Conservation (phyloP, 768 basidiomycete genomes). For the Lactarius psammicola region DNA sequence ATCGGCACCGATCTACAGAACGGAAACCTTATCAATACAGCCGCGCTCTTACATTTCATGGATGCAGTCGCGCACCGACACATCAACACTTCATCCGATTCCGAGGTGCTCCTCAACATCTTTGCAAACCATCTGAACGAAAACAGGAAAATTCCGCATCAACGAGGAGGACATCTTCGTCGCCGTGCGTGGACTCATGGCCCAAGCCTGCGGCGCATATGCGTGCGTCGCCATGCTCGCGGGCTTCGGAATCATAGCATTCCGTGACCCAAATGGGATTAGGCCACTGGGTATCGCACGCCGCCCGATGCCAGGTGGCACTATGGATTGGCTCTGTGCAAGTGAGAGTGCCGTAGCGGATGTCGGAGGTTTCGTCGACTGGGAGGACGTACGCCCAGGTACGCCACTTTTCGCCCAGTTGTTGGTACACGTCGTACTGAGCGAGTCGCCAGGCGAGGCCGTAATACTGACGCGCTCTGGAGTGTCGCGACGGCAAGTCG, state of each 20-base stretch:
- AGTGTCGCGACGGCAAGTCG: conserved; percentile 73
- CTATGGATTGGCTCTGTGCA: conserved; percentile 85
- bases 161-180: conserved; percentile 99
- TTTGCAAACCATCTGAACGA: conserved; percentile 97
- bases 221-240: conserved; percentile 99
- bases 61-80: conserved; percentile 96
- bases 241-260: conserved; percentile 96
- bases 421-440: not conserved
- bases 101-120: conserved; percentile 94
- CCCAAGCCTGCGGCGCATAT: conserved; percentile 87
- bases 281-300: conserved; percentile 86
- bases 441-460: conserved; percentile 73
- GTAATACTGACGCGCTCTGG: conserved; percentile 87
- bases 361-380: conserved; percentile 85
- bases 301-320: conserved; percentile 53
- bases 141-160: conserved; percentile 98
- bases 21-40: conserved; percentile 95
- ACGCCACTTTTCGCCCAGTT: conserved; percentile 28
- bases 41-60: conserved; percentile 83
- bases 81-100: conserved; percentile 98
- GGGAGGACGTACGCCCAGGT: conserved; percentile 94
- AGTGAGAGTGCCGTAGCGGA: conserved; percentile 97
- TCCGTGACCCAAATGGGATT: conserved; percentile 97
- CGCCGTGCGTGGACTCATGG: conserved; percentile 87
- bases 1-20: conserved; percentile 55